Base-by-base conservation (phyloP, 208 protist species). In the Leishmania arabica region DNA sequence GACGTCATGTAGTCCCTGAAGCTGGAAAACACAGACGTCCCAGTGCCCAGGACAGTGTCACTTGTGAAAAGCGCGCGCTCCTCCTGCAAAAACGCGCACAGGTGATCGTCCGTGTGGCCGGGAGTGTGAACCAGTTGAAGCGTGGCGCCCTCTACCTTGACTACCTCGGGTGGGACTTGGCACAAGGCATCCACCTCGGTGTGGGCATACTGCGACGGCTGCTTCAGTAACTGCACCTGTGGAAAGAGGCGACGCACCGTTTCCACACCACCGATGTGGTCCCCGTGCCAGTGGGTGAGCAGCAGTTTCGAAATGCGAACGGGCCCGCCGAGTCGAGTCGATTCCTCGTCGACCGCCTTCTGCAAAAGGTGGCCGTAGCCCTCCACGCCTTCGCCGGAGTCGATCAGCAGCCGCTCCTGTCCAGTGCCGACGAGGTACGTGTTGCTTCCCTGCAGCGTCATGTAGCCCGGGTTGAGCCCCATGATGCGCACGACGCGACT, bases 371-470 rank as follows among this genome's bases (percentile, higher is more conserved):
- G 84, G 42, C 72, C 75, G 79, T 92, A 95, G n/a, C 68, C 82
- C 0, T 81, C 75, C 42, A 78, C 79, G 5, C 90, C 90, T 49
- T 94, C 92, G 34, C 90, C 92, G 17, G 89, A 89, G 84, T 95
- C 92, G 64, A 95, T 85, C 54, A 95, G 83, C 34, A 91, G 42
- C 19, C 90, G 85, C 47, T 87, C 72, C 37, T 37, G 31, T 9
- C 90, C 92, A 2, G 85, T 90, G 56, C 92, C 92, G 47, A 95
- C 76, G 72, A 95, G 84, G 73, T 94, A 95, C 17, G 90, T 94
- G 86, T 95, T 95, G 75, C 75, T 91, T 34, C 92, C 92, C n/a
- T 92, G 81, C 3, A 95, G 88, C 1, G 92, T 95, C 86, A 94
- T 92, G 45, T 80, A 70, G 37, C 89, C 73, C 5, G 92, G 92